These are phyloP conservation scores for Ganoderma leucocontextum DNA, from an alignment of 1,284 basidiomycete species.

Conservation along the genomic window DNA sequence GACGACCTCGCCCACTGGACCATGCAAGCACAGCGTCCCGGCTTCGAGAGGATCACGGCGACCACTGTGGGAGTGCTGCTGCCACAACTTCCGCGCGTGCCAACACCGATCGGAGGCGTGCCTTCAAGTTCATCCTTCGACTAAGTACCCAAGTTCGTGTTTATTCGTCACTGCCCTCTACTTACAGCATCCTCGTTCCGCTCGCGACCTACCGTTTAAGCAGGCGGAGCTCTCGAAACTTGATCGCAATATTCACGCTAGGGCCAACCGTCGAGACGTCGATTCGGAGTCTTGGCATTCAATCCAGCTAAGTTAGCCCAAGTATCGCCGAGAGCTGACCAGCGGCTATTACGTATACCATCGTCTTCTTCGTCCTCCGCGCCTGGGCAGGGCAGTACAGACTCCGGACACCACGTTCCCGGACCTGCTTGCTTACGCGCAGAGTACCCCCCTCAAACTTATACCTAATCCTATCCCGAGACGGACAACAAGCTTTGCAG, in stretches of 20 bases:
- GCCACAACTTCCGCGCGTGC: constrained; percentile 3
- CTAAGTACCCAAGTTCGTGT: constrained; percentile 1
- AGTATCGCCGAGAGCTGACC: background rate
- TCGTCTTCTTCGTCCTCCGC: constrained; percentile 6
- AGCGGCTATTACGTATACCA: background rate
- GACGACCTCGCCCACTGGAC: too few relatives aligned
- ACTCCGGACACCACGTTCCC: background rate
- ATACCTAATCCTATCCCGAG: background rate
- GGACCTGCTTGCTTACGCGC: constrained; percentile 6
- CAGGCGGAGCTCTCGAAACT: constrained; percentile 1
- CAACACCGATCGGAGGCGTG: constrained; percentile 10
- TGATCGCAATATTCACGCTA: background rate
- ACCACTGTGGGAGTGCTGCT: constrained; percentile 1
- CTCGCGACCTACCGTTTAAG: constrained; percentile 8
- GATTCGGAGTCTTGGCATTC: too few relatives aligned
- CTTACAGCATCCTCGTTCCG: constrained; percentile 5
- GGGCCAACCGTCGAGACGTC: constrained; percentile 3
- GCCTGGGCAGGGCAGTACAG: constrained; percentile 6
- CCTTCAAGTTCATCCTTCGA: background rate
- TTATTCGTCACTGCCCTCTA: constrained; percentile 13
- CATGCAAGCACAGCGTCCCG: too few relatives aligned
- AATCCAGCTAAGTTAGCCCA: too few relatives aligned
- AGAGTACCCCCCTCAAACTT: constrained; percentile 5
- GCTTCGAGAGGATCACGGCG: background rate
- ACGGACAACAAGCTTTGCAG: constrained; percentile 6